Base-by-base conservation (phyloP, 306 rosid genomes). In the Acacia crassicarpa region DNA sequence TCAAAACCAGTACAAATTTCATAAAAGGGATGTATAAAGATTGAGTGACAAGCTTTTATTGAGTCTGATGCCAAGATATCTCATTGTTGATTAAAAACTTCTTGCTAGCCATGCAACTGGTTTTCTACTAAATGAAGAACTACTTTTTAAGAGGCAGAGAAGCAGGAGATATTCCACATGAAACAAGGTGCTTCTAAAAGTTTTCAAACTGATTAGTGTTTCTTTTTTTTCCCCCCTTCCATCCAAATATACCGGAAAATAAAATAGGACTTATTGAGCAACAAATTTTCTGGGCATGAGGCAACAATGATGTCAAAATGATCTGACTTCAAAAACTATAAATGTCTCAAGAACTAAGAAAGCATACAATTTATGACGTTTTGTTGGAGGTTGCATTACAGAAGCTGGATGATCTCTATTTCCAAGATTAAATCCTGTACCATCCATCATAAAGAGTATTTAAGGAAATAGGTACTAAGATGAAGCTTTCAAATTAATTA, bases 311-410 rank as follows among this genome's bases (percentile, higher is more conserved):
- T 68, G 66, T 74, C 82, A 73, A 65, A 13, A 75, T 44, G 75
- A 87, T 72, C 72, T 82, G 22, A 81, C 69, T 20, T 59, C 80
- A 84, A 62, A 68, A 38, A 53, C 63, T 30, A 33, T 38, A 74
- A 69, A 68, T 23, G 25, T 27, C 54, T 67, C 72, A 82, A 77
- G 85, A 84, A 88, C 87, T 43, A 49, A 86, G 87, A 83, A 89
- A 82, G 63, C 93, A 65, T 92, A 95, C 99, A 87, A 80, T 95
- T 95, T 93, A 82, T 87, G 91, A 54, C 97, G 95, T 86, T 93
- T 92, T 85, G 91, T 83, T 43, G 94, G 93, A 81, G 93, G 96
- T 89, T 78, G 84, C 82, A 81, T 91, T 72, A 84, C 73, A 67
- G 89, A 84, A 76, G 91, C 88, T 69, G 89, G 86, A 81, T 81